phyloP scores from a whole-genome alignment of 306 rosid species.

The Castanospermum australe region DNA sequence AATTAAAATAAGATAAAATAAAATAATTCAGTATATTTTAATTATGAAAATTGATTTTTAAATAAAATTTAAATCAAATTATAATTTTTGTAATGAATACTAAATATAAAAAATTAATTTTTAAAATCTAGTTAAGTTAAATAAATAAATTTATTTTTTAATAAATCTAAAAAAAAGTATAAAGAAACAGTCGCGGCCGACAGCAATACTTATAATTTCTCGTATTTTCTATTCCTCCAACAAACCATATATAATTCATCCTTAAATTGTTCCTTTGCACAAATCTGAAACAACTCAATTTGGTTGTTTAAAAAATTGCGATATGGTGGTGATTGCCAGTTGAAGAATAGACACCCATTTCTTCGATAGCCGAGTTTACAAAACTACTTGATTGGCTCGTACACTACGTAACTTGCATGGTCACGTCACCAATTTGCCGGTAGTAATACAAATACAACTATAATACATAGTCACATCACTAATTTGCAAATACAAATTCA shows the following conservation, averaged over 20 bases:
- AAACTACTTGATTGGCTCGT: not conserved
- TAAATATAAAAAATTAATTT: no score
- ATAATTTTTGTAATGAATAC: no score
- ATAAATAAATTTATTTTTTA: no score
- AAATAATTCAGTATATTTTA: no score
- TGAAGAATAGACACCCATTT: not conserved
- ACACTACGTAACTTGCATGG: not conserved
- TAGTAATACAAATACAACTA: not conserved
- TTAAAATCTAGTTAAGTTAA: no score
- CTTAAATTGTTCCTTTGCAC: not conserved
- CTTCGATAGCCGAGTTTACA: not conserved
- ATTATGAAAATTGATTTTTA: no score
- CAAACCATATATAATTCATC: not conserved
- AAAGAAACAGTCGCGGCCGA: not conserved
- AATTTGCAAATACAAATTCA: not conserved
- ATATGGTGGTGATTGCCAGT: not conserved
- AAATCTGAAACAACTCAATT: not conserved
- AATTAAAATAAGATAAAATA: no score
- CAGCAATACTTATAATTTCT: not conserved
- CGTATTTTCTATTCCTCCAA: not conserved
- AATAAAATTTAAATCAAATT: no score
- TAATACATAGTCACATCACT: not conserved
- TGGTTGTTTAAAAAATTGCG: not conserved
- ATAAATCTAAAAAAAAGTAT: not conserved
- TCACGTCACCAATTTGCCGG: slow-evolving; percentile 15